Percentiles rank a stretch among this genome's conserved stretches.
Evolutionary conservation across 768 basidiomycete species (phyloP).

Genomic region (Exidia glandulosa): DNA sequence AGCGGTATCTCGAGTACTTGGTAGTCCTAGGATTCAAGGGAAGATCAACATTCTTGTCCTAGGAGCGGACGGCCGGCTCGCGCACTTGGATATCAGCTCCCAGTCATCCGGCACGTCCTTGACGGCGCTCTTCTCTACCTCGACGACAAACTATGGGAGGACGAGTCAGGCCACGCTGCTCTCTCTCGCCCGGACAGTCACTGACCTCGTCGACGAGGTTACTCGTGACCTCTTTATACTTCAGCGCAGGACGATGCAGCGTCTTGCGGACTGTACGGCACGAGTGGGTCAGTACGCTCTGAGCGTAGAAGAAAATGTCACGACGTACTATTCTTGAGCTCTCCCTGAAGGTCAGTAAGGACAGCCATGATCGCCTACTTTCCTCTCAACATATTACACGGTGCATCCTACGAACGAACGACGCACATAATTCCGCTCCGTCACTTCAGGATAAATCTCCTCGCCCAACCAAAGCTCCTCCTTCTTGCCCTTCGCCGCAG

Average conservation of each 20-base stretch:
- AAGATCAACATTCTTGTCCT: not conserved
- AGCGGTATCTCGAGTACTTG: constrained; percentile 57
- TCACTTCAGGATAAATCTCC: constrained; percentile 42
- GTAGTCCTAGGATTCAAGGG: constrained; percentile 46
- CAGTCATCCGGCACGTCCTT: constrained; percentile 40
- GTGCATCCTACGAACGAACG: not conserved
- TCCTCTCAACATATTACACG: not conserved
- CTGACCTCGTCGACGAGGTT: constrained; percentile 61
- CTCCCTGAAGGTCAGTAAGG: constrained; percentile 60
- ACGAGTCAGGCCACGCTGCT: not conserved
- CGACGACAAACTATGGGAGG: constrained; percentile 56
- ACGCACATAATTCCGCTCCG: constrained; percentile 50
- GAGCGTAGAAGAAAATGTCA: not conserved
- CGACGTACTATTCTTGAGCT: constrained; percentile 52
- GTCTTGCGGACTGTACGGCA: constrained; percentile 49
- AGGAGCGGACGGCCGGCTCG: constrained; percentile 1
- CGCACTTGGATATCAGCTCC: constrained; percentile 56
- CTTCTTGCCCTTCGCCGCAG: constrained; percentile 56
- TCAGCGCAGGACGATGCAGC: constrained; percentile 59
- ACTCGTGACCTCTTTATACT: constrained; percentile 39
- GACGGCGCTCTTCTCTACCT: constrained; percentile 53
- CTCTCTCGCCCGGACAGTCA: not conserved
- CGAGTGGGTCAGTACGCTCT: no score
- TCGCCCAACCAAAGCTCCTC: constrained; percentile 56
- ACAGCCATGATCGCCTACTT: constrained; percentile 52